phyloP scores from a whole-genome alignment of 345 rosid species.

The Salix koriyanagi region DNA sequence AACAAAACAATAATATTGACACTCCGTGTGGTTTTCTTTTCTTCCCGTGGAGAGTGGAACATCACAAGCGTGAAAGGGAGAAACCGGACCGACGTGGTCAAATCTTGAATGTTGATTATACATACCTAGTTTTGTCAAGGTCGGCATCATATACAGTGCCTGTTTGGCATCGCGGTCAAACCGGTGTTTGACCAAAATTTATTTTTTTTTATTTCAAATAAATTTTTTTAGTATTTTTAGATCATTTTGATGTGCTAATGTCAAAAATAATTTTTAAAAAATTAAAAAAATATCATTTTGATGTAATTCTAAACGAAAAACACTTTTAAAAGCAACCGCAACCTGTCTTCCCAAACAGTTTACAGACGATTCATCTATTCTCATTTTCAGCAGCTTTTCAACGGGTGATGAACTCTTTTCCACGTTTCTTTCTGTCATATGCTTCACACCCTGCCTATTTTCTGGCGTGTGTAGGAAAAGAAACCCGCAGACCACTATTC shows the following conservation, averaged over 20 bases:
- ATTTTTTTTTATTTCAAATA: too few species aligned
- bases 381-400: neutral
- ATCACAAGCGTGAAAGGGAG: neutral
- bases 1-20: neutral
- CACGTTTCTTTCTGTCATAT: neutral
- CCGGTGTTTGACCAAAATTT: too few species aligned
- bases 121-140: neutral
- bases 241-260: too few species aligned
- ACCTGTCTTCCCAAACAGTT: too few species aligned
- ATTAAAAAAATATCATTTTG: too few species aligned
- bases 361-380: neutral
- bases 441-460: neutral
- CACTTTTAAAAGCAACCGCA: too few species aligned
- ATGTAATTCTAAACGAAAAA: too few species aligned
- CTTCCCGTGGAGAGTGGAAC: neutral
- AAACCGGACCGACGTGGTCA: conserved; percentile 18
- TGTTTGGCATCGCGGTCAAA: too few species aligned
- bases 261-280: too few species aligned
- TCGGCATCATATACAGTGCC: neutral
- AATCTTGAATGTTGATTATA: neutral
- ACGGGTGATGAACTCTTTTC: neutral
- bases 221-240: too few species aligned
- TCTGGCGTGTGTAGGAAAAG: neutral
- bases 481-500: neutral
- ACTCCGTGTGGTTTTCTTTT: neutral